These are phyloP conservation scores for Aspergillus luchuensis DNA, from an alignment of 2,329 filamentous ascomycete species.

Conservation along the genomic window DNA sequence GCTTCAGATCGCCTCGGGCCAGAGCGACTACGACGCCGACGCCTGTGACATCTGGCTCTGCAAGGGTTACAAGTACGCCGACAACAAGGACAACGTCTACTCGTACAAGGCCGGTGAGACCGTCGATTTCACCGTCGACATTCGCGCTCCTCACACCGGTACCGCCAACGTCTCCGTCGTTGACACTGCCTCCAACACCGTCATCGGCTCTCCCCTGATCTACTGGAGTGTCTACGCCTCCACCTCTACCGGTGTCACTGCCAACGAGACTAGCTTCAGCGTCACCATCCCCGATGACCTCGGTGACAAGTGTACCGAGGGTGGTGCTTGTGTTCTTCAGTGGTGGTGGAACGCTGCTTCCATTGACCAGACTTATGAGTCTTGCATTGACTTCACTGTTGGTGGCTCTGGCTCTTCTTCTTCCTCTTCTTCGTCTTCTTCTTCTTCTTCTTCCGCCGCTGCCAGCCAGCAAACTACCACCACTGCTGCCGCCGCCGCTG, in stretches of 20 bases:
- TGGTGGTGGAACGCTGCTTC: slow-evolving; percentile 40
- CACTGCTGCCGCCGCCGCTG: slow-evolving; percentile 16
- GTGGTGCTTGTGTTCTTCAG: slow-evolving; percentile 37
- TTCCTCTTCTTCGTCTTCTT: slow-evolving; percentile 19
- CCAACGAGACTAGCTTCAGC: slow-evolving; percentile 33
- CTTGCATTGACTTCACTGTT: slow-evolving; percentile 38
- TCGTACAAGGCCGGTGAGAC: slow-evolving; percentile 52
- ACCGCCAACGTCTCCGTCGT: slow-evolving; percentile 54
- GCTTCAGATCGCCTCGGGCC: slow-evolving; percentile 51
- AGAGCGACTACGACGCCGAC: slow-evolving; percentile 52
- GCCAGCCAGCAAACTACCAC: slow-evolving; percentile 7
- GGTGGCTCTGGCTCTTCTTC: slow-evolving; percentile 24
- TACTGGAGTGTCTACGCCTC: slow-evolving; percentile 37
- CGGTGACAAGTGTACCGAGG: slow-evolving; percentile 28
- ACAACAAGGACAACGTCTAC: slow-evolving; percentile 57
- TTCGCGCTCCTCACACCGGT: slow-evolving; percentile 52
- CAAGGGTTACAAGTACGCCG: slow-evolving; percentile 61
- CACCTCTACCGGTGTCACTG: slow-evolving; percentile 28
- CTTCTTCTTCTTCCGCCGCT: slow-evolving; percentile 16
- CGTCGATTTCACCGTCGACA: slow-evolving; percentile 47
- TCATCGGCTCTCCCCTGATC: slow-evolving; percentile 40
- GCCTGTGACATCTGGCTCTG: slow-evolving; percentile 58
- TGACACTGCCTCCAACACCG: slow-evolving; percentile 47
- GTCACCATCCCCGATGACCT: slow-evolving; percentile 36
- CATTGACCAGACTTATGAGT: slow-evolving; percentile 41